Conservation (phyloP, 2,329 filamentous ascomycete species). For the Colletotrichum abscissum region DNA sequence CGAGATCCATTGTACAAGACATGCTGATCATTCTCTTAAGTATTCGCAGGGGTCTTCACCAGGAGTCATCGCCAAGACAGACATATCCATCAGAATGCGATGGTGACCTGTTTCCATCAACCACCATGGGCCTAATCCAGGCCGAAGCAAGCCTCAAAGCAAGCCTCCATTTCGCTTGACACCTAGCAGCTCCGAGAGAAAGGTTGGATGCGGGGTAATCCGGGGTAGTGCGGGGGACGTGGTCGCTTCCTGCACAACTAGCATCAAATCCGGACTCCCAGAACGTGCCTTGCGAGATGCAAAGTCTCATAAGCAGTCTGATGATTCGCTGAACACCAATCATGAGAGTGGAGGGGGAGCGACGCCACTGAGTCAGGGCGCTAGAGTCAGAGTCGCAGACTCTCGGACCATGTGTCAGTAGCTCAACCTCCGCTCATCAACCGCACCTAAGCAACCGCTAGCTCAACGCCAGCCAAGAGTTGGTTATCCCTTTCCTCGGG, state of each 20-base stretch:
- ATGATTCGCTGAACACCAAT: not conserved
- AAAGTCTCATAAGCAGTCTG: not conserved
- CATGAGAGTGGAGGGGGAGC: not conserved
- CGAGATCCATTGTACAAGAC: not conserved
- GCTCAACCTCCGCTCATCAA: not conserved
- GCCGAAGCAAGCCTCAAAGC: not conserved
- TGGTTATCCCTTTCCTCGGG: not conserved
- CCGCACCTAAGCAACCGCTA: not conserved
- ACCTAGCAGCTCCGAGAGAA: not conserved
- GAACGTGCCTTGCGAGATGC: not conserved
- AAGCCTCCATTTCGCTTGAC: not conserved
- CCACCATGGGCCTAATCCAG: not conserved
- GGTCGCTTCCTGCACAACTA: not conserved
- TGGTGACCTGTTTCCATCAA: not conserved
- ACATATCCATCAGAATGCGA: not conserved
- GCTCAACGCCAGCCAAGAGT: not conserved
- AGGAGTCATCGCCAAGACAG: not conserved
- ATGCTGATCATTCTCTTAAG: not conserved
- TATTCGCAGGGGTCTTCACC: not conserved
- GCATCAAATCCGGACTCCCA: no score
- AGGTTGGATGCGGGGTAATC: constrained; percentile 16
- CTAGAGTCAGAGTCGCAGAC: constrained; percentile 22
- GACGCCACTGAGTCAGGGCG: constrained; percentile 25
- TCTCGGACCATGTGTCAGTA: constrained; percentile 22
- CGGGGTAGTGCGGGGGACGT: constrained; percentile 25